Evolutionary conservation across 1,284 basidiomycete genomes (phyloP).

Genomic region (Vanrija pseudolonga): DNA sequence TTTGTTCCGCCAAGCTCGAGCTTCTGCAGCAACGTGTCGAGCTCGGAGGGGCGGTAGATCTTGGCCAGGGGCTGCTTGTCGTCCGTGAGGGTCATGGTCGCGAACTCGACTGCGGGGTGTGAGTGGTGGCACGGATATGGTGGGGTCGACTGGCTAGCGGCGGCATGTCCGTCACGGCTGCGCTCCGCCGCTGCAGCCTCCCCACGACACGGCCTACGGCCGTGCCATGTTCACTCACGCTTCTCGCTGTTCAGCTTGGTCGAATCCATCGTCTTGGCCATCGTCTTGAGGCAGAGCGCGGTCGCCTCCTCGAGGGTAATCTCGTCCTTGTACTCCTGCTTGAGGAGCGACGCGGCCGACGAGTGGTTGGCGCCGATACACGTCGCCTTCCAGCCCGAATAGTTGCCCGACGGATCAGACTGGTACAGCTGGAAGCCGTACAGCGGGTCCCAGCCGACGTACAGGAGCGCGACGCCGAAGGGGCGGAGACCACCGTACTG

Average conservation of each 20-base stretch:
- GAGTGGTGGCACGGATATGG: background rate
- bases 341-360: slow-evolving; percentile 60
- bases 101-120: slow-evolving; percentile 76
- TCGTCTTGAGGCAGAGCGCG: slow-evolving; percentile 81
- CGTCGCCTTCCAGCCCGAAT: slow-evolving; percentile 98
- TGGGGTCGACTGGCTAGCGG: background rate
- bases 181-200: background rate
- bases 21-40: slow-evolving; percentile 76
- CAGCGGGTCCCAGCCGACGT: slow-evolving; percentile 94
- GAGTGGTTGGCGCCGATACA: slow-evolving; percentile 97
- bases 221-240: slow-evolving; percentile 57
- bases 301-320: slow-evolving; percentile 88
- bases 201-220: background rate
- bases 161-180: background rate
- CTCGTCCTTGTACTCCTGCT: slow-evolving; percentile 99
- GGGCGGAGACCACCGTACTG: slow-evolving; percentile 96
- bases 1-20: slow-evolving; percentile 84
- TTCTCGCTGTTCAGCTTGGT: slow-evolving; percentile 94
- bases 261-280: slow-evolving; percentile 99
- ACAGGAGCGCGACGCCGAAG: slow-evolving; percentile 94
- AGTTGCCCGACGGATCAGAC: slow-evolving; percentile 97
- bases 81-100: slow-evolving; percentile 81
- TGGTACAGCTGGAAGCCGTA: slow-evolving; percentile 98
- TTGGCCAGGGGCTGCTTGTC: slow-evolving; percentile 78
- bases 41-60: slow-evolving; percentile 87